Percentiles rank a stretch among this genome's conserved stretches.
phyloP scores from a whole-genome alignment of 768 basidiomycete genomes.

The Termitomyces bulborhizus region DNA sequence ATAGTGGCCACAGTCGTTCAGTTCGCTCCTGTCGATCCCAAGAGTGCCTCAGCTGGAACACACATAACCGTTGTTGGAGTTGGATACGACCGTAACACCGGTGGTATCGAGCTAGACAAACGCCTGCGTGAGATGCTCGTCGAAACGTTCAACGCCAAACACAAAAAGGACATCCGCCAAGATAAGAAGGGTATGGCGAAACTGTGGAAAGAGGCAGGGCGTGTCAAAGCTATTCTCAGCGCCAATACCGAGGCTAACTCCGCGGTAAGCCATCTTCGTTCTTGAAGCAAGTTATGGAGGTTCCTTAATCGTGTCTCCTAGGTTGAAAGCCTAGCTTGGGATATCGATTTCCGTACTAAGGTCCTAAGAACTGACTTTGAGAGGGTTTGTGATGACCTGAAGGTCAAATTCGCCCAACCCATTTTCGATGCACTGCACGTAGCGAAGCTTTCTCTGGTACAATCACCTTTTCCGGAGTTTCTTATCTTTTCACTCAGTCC shows the following conservation, averaged over 20 bases:
- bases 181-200: slow-evolving; percentile 89
- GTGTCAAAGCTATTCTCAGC: slow-evolving; percentile 89
- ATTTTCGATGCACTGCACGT: slow-evolving; percentile 65
- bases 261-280: slow-evolving; percentile 39
- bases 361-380: slow-evolving; percentile 80
- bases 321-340: slow-evolving; percentile 87
- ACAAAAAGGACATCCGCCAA: slow-evolving; percentile 58
- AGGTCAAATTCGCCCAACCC: slow-evolving; percentile 57
- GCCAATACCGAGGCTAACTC: slow-evolving; percentile 81
- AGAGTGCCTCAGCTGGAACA: slow-evolving; percentile 49
- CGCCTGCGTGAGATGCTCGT: slow-evolving; percentile 77
- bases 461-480: slow-evolving; percentile 12
- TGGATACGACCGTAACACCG: slow-evolving; percentile 70
- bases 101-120: slow-evolving; percentile 83
- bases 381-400: slow-evolving; percentile 59
- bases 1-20: slow-evolving; percentile 73
- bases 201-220: slow-evolving; percentile 87
- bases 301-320: slow-evolving; percentile 20
- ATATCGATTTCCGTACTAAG: slow-evolving; percentile 84
- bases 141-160: slow-evolving; percentile 66
- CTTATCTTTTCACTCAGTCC: slow-evolving; percentile 1
- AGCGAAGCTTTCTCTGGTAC: slow-evolving; percentile 63
- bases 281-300: background rate
- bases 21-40: slow-evolving; percentile 53
- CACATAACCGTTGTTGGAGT: slow-evolving; percentile 74